phyloP scores from a whole-genome alignment of 306 rosid species.

The Quercus gilva region DNA sequence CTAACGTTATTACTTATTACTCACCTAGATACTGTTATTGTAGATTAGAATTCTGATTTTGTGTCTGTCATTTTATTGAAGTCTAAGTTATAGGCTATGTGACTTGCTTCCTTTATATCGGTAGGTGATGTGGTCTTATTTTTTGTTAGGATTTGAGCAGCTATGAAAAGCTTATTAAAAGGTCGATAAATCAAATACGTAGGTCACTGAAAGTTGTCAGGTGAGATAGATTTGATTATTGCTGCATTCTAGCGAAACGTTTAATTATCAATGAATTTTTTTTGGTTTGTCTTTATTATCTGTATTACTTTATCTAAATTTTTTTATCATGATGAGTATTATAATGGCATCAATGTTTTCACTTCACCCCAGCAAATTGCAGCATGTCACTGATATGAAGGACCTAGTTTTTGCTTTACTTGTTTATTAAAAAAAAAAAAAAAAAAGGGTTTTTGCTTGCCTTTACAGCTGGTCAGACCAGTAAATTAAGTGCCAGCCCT shows the following conservation, averaged over 20 bases:
- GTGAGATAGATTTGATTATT: constrained; percentile 36
- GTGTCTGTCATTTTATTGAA: constrained; percentile 1
- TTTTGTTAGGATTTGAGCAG: constrained; percentile 54
- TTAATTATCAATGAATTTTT: neutral
- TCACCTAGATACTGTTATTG: neutral
- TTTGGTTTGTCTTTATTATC: neutral
- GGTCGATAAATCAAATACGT: constrained; percentile 61
- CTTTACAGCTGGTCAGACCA: neutral
- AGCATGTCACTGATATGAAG: neutral
- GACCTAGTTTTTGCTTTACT: neutral
- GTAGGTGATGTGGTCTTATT: neutral
- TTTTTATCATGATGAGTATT: neutral
- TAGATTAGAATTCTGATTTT: constrained; percentile 5
- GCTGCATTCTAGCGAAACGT: neutral
- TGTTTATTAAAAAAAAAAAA: no score
- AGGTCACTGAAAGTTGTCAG: constrained; percentile 68
- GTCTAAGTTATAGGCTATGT: neutral
- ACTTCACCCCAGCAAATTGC: neutral
- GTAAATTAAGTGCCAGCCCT: neutral
- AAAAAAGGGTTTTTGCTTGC: neutral
- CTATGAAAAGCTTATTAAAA: constrained; percentile 56
- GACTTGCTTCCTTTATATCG: no score
- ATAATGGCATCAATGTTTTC: neutral
- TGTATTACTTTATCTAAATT: neutral
- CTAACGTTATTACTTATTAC: neutral